Percentiles rank a stretch among this genome's conserved stretches.
Conservation (phyloP, 1,284 basidiomycete genomes). For the Boletus smithii region DNA sequence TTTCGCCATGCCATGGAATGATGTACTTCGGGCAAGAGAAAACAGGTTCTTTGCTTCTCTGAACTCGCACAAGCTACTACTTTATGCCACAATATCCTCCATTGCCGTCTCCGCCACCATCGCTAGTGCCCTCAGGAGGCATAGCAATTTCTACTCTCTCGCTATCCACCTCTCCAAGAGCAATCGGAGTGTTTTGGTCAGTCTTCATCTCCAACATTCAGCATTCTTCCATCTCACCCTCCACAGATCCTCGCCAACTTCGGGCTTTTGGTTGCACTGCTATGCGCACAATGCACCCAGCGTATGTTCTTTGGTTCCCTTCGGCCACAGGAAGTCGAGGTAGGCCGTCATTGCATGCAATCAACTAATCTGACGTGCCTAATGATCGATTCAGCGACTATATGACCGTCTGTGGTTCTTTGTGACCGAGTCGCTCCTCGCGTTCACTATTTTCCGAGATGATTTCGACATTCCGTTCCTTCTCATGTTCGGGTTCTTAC, state of each 20-base stretch:
- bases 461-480: conserved; percentile 92
- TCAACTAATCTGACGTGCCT: conserved; percentile 2
- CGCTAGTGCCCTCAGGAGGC: conserved; percentile 74
- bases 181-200: conserved; percentile 83
- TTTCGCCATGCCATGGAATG: conserved; percentile 30
- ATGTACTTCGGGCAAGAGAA: conserved; percentile 39
- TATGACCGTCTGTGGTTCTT: conserved; percentile 98
- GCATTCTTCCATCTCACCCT: not conserved
- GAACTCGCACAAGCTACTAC: conserved; percentile 59
- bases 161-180: conserved; percentile 91
- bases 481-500: conserved; percentile 86
- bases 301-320: conserved; percentile 90
- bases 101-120: conserved; percentile 71
- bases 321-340: conserved; percentile 89
- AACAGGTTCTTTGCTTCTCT: conserved; percentile 46
- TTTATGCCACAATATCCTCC: conserved; percentile 70
- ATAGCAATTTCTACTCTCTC: conserved; percentile 94
- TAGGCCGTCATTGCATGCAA: conserved; percentile 35
- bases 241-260: conserved; percentile 93
- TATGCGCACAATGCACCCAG: conserved; percentile 78
- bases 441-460: conserved; percentile 95
- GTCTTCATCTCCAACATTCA: conserved; percentile 25
- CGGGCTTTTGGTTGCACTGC: conserved; percentile 72
- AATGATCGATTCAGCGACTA: conserved; percentile 58
- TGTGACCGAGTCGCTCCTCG: conserved; percentile 91